Evolutionary conservation across 306 rosid species (phyloP), one percentile per base, ranked within the genome.

Genomic region (Cicer yamashitae): DNA sequence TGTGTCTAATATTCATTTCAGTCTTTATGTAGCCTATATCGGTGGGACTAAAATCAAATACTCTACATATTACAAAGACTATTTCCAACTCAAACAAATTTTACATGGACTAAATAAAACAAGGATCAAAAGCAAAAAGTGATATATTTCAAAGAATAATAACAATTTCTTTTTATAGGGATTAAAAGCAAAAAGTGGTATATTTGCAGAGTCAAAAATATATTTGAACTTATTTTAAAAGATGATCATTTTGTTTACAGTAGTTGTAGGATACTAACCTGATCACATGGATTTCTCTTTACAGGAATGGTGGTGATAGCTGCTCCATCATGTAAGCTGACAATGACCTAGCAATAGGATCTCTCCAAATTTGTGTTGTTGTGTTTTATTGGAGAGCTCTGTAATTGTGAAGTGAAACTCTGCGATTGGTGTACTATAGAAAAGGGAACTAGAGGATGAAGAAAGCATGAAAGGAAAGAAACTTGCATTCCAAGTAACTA

Each of bases 261-360:
- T 37, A 8, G 3, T 80, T 41, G 5, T 3, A 11, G 18, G 6
- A n/a, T 56, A n/a, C 9, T 61, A 18, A 65, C 18, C 43, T 82
- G 25, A 78, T 77, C 39, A 47, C 30, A 53, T 78, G 72, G 3
- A 41, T 63, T 64, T 84, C 15, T 57, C 7, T 40, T 43, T 39
- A 2, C 80, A 86, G 96, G 88, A 77, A 18, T 45, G 75, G 78
- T 6, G 94, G 78, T 6, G 94, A 88, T 45, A 83, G 85, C 82
- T 92, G 96, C 87, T 22, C 86, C 71, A 77, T 92, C 82, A 86
- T 90, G 94, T 90, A 80, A 83, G 65, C 51, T 67, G 74, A 71
- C 22, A 41, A 61, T 59, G 20, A 41, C 61, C n/a, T 38, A 12
- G 8, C 18, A 43, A 12, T 0, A 15, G 1, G 77, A 63, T 67